These are phyloP conservation scores for Hansenula anomala DNA, from an alignment of 1,139 yeast genomes.

Conservation along the genomic window DNA sequence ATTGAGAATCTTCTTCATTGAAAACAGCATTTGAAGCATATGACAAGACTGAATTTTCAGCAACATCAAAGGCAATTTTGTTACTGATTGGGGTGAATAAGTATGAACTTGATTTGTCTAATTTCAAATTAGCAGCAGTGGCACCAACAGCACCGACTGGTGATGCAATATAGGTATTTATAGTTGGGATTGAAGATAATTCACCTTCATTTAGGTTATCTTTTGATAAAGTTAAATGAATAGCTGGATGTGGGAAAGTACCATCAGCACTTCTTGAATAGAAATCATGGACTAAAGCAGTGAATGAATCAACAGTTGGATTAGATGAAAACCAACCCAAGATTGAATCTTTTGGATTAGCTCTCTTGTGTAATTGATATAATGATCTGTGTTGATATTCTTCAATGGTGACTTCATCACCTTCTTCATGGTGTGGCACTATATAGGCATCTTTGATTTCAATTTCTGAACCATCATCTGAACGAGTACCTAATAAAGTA, in stretches of 20 bases:
- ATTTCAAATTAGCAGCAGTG: conserved; percentile 32
- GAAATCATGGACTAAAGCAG: conserved; percentile 83
- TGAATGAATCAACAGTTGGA: conserved; percentile 60
- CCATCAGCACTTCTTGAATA: conserved; percentile 65
- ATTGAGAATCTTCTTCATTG: conserved; percentile 23
- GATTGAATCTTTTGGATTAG: conserved; percentile 75
- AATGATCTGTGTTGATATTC: conserved; percentile 69
- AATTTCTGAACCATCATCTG: conserved; percentile 80
- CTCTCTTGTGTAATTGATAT: conserved; percentile 69
- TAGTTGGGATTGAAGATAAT: conserved; percentile 40
- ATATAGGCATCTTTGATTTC: conserved; percentile 76
- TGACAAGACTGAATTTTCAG: conserved; percentile 56
- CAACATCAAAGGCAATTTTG: conserved; percentile 53
- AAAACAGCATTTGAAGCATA: conserved; percentile 30
- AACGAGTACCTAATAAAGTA: conserved; percentile 73
- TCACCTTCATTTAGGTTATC: conserved; percentile 35
- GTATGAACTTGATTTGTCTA: conserved; percentile 57
- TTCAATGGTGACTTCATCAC: conserved; percentile 68
- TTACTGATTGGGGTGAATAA: conserved; percentile 78
- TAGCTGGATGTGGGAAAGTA: conserved; percentile 72
- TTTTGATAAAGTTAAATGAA: conserved; percentile 62
- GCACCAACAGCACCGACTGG: conserved; percentile 56
- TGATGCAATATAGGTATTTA: conserved; percentile 73
- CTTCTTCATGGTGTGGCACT: conserved; percentile 81
- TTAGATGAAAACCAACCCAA: conserved; percentile 88